Evolutionary conservation across 2,329 filamentous ascomycete genomes (phyloP), one percentile per base, ranked within the genome.

Genomic region (Xylariaceae sp.): DNA sequence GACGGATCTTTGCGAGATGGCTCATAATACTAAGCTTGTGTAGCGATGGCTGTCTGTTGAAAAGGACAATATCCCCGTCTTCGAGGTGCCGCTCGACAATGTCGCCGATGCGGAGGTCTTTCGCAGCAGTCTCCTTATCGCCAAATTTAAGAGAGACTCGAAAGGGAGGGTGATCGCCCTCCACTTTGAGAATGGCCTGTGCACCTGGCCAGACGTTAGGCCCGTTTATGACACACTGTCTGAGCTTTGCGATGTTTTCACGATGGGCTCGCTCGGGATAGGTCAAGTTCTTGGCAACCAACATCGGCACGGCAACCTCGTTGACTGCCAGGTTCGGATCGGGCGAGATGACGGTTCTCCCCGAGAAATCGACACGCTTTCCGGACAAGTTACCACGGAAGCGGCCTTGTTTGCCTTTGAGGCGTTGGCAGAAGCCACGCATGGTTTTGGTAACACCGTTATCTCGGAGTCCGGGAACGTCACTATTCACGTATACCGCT

Each of bases 1-100:
- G 92, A 34, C 92, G 80, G 34, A 98, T 80, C 63, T 96, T 96
- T 53, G 84, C 92, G 56, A 85, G 81, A 69, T 98, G 92, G 57
- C 86, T 90, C 67, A 98, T 88, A 62, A 98, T 98, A 80, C 88
- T 95, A 50, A 98, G 83, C 63, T 97, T 98, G 73, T 98, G 92
- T 7, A 98, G 76, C 1, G 92, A 98, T 0, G 92, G 92, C 58
- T 98, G 92, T 46, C 92, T 87, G 59, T 98, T 98, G 74, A 98
- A 98, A 1, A 98, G 77, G 2, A 97, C 90, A 51, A 97, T 85
- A 60, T 98, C 92, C 34, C 88, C 86, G 56, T 98, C 90, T 59
- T 95, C 88, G 2, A 98, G 74, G 67, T 98, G 92, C 19, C 92
- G 83, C 59, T 98, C 89, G 4, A 98, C 90, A 24, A 90, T 71